Conservation (phyloP, 2,329 filamentous ascomycete genomes). For the Ceratocystiopsis sp. region DNA sequence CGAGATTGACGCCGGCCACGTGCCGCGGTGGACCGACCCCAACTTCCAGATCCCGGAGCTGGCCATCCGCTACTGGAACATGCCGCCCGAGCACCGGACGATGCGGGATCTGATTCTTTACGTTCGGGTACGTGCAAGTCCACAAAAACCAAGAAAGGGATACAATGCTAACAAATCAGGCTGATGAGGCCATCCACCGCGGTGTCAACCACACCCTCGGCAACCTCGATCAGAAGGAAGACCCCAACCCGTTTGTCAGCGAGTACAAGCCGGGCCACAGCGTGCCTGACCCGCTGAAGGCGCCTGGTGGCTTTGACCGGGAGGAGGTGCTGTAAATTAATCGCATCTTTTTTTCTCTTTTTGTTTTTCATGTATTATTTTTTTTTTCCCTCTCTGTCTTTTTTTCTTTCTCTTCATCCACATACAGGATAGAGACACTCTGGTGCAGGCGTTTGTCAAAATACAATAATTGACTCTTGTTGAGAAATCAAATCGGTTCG, state of each 20-base stretch:
- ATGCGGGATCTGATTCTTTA: slow-evolving; percentile 84
- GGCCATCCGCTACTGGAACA: slow-evolving; percentile 82
- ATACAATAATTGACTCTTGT: too few relatives aligned
- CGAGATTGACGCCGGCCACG: slow-evolving; percentile 69
- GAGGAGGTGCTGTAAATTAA: slow-evolving; percentile 46
- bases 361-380: too few relatives aligned
- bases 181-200: slow-evolving; percentile 61
- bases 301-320: slow-evolving; percentile 65
- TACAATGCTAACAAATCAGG: slow-evolving; percentile 1
- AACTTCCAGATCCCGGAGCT: slow-evolving; percentile 71
- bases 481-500: too few relatives aligned
- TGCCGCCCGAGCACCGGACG: slow-evolving; percentile 65
- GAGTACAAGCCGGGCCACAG: slow-evolving; percentile 54
- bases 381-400: too few relatives aligned
- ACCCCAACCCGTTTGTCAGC: slow-evolving; percentile 85
- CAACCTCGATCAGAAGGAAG: slow-evolving; percentile 68
- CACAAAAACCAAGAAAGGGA: too few relatives aligned
- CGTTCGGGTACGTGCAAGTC: slow-evolving; percentile 51
- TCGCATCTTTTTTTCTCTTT: too few relatives aligned
- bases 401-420: too few relatives aligned
- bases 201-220: slow-evolving; percentile 93
- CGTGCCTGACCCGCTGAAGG: slow-evolving; percentile 49
- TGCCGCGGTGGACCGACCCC: slow-evolving; percentile 61
- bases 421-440: too few relatives aligned
- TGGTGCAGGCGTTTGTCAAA: too few relatives aligned